Base-by-base conservation (phyloP, 306 rosid species). In the Castanopsis chinensis region DNA sequence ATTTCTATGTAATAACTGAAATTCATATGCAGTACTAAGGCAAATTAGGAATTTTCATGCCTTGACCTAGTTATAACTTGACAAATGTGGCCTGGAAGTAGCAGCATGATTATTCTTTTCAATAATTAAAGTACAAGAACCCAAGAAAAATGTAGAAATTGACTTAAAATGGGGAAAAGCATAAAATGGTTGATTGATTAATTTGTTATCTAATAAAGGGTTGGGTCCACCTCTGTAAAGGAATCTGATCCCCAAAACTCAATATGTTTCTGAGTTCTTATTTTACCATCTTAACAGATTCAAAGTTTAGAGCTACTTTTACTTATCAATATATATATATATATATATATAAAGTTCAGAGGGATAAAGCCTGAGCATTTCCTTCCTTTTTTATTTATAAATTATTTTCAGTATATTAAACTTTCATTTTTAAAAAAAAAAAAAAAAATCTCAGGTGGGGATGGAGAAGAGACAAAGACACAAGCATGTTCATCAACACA, bases 381-480 rank as follows among this genome's bases (percentile, higher is more conserved):
- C 69, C 58, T 70, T 61, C 14, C 30, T n/a, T 8, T 54, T 64
- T 59, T 81, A 79, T 28, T 75, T 49, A 64, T 41, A 41, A 41
- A 74, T 81, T 53, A 74, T 65, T 84, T 52, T 73, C 77, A 55
- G 75, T 52, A 74, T 27, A 4, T 63, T 63, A 75, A 77, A 59
- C 33, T 82, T 23, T 32, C 73, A 25, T 25, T 25, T 25, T 1
- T 1, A 25, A 25, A 25, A 25, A 2, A 25, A 25, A 25, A 25
- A 25, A 25, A 25, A 25, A 25, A 76, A 63, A 18, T 87, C 86
- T 76, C 86, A 92, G 98, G 88, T 84, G 84, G 94, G 88, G 97
- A 74, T 82, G 91, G 97, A 88, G 78, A 81, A 88, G 83, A 72
- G 75, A 78, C 74, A 87, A 80, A 77, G 91, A 84, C 57, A 88